Evolutionary conservation across 768 basidiomycete genomes (phyloP), one percentile per base, ranked within the genome.

Genomic region (Trametes cubensis): DNA sequence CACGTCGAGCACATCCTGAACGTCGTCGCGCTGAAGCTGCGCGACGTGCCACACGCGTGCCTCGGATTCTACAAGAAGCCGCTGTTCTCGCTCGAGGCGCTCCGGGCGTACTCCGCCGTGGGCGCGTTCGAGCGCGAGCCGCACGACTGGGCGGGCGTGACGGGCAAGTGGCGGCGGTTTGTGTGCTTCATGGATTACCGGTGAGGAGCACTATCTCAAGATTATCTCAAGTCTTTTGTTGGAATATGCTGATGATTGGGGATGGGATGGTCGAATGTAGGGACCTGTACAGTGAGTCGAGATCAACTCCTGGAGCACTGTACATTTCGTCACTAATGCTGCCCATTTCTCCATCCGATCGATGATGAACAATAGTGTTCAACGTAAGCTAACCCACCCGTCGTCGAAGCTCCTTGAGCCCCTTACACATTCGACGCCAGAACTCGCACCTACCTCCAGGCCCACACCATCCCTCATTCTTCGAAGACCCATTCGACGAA

Each of bases 141-240:
- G 8, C 65, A 69, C 20, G 89, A 90, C 69, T 92, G 90, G 90
- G 88, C 89, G 20, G 88, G 88, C 13, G 81, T 90, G 3, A 84
- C 86, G 72, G 89, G 89, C 7, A 81, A 78, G n/a, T 92, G 90
- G 90, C 78, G 82, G 64, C 77, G 90, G 72, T 85, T 86, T 62
- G 84, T 91, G 20, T 89, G 83, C 62, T 91, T 89, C 67, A 86
- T 90, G 86, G 90, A 91, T 75, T 89, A 90, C 72, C 80, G 86
- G 88, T 87, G 42, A 28, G 56, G n/a, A n/a, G n/a, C n/a, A n/a
- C n/a, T n/a, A n/a, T n/a, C n/a, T n/a, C n/a, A n/a, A n/a, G n/a
- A n/a, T n/a, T n/a, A n/a, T n/a, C n/a, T n/a, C n/a, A n/a, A n/a
- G n/a, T n/a, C n/a, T n/a, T n/a, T n/a, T n/a, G n/a, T n/a, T 5